Evolutionary conservation across 495 filamentous ascomycete species (phyloP), one percentile per base, ranked within the genome.

Genomic region (Xylaria bambusicola): DNA sequence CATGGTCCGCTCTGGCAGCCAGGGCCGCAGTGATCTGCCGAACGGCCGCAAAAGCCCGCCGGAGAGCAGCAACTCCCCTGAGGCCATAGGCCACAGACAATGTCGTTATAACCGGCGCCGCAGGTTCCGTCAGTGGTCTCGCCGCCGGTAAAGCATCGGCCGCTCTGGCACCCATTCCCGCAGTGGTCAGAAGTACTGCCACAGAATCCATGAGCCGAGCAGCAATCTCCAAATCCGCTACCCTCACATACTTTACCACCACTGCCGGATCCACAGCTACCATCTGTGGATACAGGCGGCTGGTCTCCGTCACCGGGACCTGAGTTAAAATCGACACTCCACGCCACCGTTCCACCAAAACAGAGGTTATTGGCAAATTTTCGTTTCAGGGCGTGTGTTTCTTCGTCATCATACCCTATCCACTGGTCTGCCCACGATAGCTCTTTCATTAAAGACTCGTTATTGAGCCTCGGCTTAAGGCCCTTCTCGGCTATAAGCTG

Each of bases 271-370:
- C 31, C 40, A 13, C 31, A 44, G n/a, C 10, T n/a, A 3, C 41
- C 52, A 20, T 56, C 26, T n/a, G n/a, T n/a, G n/a, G n/a, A n/a
- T n/a, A n/a, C n/a, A n/a, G n/a, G n/a, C 4, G 52, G 36, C 2
- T 6, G 7, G 10, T 56, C 27, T 2, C 36, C 45, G 23, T 12
- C 23, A 10, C 38, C 47, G 13, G 49, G 38, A 12, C 26, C 33
- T 5, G 45, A 44, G 23, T 61, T 38, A 35, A 75, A 63, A 57
- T 78, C 75, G 46, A 75, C 49, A 20, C 61, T 64, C 75, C 74
- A 78, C 23, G 66, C 61, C 59, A 71, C 69, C 13, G 63, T 75
- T 35, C 75, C 75, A 1, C 66, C 73, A 27, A 77, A 67, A 50
- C 73, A 70, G 0, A 23, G 49, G 24, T 46, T 41, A 35, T 67